A percentile compares a stretch with the other conserved stretches of the same genome.
phyloP scores from a whole-genome alignment of 257 asterid species.

The Lycium ferocissimum region DNA sequence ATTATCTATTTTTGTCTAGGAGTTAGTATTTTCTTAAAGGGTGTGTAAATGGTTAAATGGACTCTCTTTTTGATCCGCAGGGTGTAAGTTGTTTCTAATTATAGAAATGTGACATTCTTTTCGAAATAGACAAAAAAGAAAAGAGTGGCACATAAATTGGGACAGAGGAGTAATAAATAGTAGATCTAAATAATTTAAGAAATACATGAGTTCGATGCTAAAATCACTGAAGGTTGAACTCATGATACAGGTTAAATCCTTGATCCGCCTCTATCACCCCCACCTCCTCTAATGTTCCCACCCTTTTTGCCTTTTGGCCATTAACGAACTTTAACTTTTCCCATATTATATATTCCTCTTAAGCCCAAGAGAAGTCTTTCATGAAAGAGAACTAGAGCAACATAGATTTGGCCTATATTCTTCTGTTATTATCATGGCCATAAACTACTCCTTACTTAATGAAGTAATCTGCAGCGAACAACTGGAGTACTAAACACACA shows the following conservation, averaged over 20 bases:
- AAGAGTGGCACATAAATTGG: too few relatives aligned
- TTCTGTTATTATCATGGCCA: background rate
- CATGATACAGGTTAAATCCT: background rate
- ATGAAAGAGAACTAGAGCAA: background rate
- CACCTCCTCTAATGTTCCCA: background rate
- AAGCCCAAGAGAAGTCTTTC: background rate
- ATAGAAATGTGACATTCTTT: too few relatives aligned
- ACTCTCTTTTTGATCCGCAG: too few relatives aligned
- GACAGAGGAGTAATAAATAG: too few relatives aligned
- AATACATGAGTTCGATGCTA: rapidly evolving
- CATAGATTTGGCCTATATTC: background rate
- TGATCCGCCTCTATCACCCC: background rate
- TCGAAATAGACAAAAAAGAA: too few relatives aligned
- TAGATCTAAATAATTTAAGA: background rate
- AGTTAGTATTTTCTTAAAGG: too few relatives aligned
- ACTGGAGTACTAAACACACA: background rate
- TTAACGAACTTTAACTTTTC: slow-evolving; percentile 20
- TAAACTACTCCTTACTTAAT: background rate
- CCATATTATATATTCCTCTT: background rate
- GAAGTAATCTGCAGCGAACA: background rate
- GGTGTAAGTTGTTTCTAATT: too few relatives aligned
- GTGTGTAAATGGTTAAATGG: too few relatives aligned
- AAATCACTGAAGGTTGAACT: background rate
- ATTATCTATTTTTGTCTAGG: too few relatives aligned
- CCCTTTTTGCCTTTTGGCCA: background rate